Conservation (phyloP, 192 early-diverging fungal species). For the Gryganskiella cystojenkinii region DNA sequence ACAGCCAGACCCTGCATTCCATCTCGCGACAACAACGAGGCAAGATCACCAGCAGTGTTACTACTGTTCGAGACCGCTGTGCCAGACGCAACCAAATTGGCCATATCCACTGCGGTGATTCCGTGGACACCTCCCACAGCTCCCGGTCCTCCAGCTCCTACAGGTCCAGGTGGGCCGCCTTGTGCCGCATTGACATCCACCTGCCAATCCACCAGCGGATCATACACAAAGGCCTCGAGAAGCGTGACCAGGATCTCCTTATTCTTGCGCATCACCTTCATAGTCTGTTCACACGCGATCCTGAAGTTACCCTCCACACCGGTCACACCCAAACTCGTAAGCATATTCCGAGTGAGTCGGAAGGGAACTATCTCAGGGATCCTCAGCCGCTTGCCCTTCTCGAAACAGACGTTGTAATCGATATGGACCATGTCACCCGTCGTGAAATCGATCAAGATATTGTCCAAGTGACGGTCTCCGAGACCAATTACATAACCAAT, state of each 20-base stretch:
- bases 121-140: slow-evolving; percentile 2
- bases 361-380: slow-evolving; percentile 95
- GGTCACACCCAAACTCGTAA: slow-evolving; percentile 88
- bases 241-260: slow-evolving; percentile 85
- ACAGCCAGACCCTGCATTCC: not conserved
- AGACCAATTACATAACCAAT: slow-evolving; percentile 91
- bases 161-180: slow-evolving; percentile 16
- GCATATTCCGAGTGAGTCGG: slow-evolving; percentile 88
- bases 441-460: slow-evolving; percentile 85
- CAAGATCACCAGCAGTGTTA: not conserved
- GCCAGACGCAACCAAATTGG: not conserved
- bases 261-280: slow-evolving; percentile 83
- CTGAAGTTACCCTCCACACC: slow-evolving; percentile 86
- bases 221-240: slow-evolving; percentile 94
- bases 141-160: slow-evolving; percentile 10
- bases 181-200: slow-evolving; percentile 42
- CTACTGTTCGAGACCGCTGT: not conserved
- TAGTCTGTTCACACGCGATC: slow-evolving; percentile 79
- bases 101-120: not conserved
- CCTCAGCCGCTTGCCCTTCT: slow-evolving; percentile 87
- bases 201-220: slow-evolving; percentile 79
- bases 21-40: not conserved
- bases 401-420: slow-evolving; percentile 97
- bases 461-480: slow-evolving; percentile 94
- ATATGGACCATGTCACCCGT: slow-evolving; percentile 94